These are phyloP conservation scores for Fraxinus latifolia DNA, from an alignment of 305 asterid genomes.

Conservation along the genomic window DNA sequence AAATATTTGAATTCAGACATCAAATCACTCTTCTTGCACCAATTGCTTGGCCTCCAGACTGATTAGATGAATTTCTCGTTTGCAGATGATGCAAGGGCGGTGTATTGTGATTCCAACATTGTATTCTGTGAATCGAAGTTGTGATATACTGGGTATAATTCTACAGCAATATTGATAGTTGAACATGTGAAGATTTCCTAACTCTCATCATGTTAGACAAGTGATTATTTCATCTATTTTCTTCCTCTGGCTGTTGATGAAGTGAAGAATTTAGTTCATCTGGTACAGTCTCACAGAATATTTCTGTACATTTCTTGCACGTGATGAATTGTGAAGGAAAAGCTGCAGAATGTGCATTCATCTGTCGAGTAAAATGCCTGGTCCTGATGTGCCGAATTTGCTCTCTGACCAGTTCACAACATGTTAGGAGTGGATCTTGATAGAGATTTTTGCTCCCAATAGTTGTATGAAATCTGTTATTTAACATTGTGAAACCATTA, in stretches of 20 bases:
- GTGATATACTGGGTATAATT: slow-evolving; percentile 22
- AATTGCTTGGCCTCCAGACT: not conserved
- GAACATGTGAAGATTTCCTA: not conserved
- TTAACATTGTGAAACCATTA: not conserved
- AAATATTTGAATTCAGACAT: not conserved
- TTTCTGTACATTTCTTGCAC: not conserved
- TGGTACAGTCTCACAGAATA: not conserved
- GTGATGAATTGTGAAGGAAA: not conserved
- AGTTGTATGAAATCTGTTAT: not conserved
- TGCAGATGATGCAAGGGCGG: slow-evolving; percentile 70
- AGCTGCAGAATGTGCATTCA: not conserved
- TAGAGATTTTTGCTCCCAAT: not conserved
- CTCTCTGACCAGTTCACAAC: not conserved
- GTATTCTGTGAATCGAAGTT: slow-evolving; percentile 59
- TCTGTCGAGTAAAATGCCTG: not conserved
- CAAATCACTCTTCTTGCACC: not conserved
- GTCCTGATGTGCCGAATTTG: not conserved
- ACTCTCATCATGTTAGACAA: not conserved
- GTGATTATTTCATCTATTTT: not conserved
- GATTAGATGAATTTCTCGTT: not conserved
- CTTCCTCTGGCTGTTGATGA: not conserved
- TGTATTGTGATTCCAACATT: slow-evolving; percentile 50
- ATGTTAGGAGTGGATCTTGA: not conserved
- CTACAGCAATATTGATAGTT: not conserved
- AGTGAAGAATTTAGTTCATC: not conserved